Percentiles rank a stretch among this genome's conserved stretches.
phyloP scores from a whole-genome alignment of 495 filamentous ascomycete genomes.

The Penicillium ucsense region DNA sequence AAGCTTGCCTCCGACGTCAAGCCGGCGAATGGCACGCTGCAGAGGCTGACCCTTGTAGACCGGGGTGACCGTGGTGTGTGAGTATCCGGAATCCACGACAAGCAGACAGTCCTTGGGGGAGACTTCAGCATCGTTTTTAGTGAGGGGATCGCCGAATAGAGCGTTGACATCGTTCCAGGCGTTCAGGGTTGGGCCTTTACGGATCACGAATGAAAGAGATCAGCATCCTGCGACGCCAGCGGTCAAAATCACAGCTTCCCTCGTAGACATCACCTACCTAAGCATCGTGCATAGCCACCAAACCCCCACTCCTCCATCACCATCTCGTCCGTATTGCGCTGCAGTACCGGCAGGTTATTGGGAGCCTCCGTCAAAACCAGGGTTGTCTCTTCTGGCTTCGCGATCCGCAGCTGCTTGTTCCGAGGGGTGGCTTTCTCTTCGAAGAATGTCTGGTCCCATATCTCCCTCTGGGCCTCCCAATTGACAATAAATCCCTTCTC shows the following conservation, averaged over 20 bases:
- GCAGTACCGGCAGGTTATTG: constrained; percentile 71
- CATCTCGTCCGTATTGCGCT: constrained; percentile 89
- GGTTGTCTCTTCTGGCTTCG: constrained; percentile 60
- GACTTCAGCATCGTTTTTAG: constrained; percentile 17
- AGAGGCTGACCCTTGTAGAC: constrained; percentile 71
- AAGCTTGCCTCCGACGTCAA: constrained; percentile 87
- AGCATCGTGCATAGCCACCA: constrained; percentile 65
- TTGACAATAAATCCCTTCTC: constrained; percentile 95
- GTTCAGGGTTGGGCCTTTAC: constrained; percentile 59
- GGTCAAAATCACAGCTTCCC: not conserved
- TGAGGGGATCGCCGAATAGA: constrained; percentile 45
- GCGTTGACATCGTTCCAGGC: constrained; percentile 71
- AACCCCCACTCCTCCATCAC: constrained; percentile 99
- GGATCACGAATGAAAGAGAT: not conserved
- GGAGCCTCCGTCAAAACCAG: constrained; percentile 83
- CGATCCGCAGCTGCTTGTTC: constrained; percentile 26
- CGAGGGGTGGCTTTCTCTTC: constrained; percentile 52
- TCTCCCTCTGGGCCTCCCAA: constrained; percentile 92
- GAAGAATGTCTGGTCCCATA: constrained; percentile 90
- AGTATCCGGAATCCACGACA: constrained; percentile 85
- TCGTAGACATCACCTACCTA: constrained; percentile 28
- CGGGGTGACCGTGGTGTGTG: constrained; percentile 86
- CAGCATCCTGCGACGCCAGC: not conserved
- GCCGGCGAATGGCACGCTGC: constrained; percentile 70
- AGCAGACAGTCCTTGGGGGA: constrained; percentile 72